Conservation (phyloP, 805 yeast species). For the Yamadazyma olivae region DNA sequence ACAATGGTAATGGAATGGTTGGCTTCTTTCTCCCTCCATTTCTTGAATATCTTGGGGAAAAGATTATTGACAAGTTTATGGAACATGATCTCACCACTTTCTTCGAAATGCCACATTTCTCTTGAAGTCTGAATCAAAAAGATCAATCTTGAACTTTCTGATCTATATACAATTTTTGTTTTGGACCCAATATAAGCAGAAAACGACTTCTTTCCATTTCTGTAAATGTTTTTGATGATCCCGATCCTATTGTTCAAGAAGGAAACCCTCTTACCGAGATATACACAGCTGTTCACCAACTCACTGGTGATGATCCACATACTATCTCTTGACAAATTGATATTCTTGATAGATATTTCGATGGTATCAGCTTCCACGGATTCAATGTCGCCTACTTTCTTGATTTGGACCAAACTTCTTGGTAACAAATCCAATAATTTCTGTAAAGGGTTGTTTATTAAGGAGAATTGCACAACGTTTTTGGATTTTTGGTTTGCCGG, state of each 20-base stretch:
- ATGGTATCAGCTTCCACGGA: conserved; percentile 74
- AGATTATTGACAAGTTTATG: conserved; percentile 90
- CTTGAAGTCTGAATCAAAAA: conserved; percentile 84
- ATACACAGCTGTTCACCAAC: conserved; percentile 61
- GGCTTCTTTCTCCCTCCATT: conserved; percentile 84
- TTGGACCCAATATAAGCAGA: conserved; percentile 73
- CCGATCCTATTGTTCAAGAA: conserved; percentile 64
- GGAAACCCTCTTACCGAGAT: conserved; percentile 59
- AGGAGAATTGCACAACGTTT: conserved; percentile 45
- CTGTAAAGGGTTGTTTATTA: conserved; percentile 59
- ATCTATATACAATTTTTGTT: conserved; percentile 82
- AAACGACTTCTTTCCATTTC: conserved; percentile 64
- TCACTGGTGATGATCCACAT: conserved; percentile 82
- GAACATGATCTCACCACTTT: conserved; percentile 90
- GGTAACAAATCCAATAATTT: conserved; percentile 61
- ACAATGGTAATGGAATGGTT: conserved; percentile 92
- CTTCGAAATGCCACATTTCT: conserved; percentile 99
- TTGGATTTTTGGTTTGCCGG: conserved; percentile 14
- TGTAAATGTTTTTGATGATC: conserved; percentile 58
- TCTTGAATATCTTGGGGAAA: conserved; percentile 81
- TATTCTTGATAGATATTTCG: conserved; percentile 78
- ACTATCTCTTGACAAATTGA: conserved; percentile 81
- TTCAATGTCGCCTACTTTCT: conserved; percentile 36
- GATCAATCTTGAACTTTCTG: conserved; percentile 83
- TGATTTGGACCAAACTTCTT: conserved; percentile 61